Conservation (phyloP, 495 filamentous ascomycete species). For the Aspergillus panamensis region DNA sequence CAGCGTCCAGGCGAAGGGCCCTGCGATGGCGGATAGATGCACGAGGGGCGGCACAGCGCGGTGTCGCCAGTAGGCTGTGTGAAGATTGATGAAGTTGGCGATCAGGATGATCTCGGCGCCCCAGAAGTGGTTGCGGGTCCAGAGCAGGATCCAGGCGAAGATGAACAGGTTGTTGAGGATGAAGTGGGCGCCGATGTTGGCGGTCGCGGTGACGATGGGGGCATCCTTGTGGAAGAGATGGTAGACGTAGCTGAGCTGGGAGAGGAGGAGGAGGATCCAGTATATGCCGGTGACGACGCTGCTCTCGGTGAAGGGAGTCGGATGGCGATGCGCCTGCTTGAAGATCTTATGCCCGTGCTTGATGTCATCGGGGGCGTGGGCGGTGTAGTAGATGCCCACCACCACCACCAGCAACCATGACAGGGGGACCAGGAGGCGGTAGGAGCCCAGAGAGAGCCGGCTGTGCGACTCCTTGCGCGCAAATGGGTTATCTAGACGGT, state of each 20-base stretch:
- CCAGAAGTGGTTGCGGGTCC: conserved; percentile 70
- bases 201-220: conserved; percentile 59
- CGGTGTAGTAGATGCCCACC: conserved; percentile 64
- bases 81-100: conserved; percentile 76
- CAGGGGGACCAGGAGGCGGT: conserved; percentile 68
- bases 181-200: conserved; percentile 77
- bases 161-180: conserved; percentile 78
- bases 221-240: conserved; percentile 67
- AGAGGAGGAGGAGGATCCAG: conserved; percentile 65
- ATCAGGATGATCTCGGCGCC: conserved; percentile 67
- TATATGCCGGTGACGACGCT: conserved; percentile 22
- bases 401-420: conserved; percentile 69
- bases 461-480: conserved; percentile 57
- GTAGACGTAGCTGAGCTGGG: conserved; percentile 70
- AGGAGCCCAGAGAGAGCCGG: conserved; percentile 45
- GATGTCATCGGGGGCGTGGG: conserved; percentile 58
- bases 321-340: conserved; percentile 60
- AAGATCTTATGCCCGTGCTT: conserved; percentile 57
- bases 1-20: conserved; percentile 78
- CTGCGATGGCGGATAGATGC: conserved; percentile 68
- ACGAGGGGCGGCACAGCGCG: conserved; percentile 61
- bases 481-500: conserved; percentile 56
- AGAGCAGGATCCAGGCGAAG: conserved; percentile 75
- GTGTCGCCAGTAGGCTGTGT: conserved; percentile 75
- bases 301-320: conserved; percentile 74